Evolutionary conservation across 257 asterid species (phyloP), one percentile per base, ranked within the genome.

Genomic region (Penstemon eatonii): DNA sequence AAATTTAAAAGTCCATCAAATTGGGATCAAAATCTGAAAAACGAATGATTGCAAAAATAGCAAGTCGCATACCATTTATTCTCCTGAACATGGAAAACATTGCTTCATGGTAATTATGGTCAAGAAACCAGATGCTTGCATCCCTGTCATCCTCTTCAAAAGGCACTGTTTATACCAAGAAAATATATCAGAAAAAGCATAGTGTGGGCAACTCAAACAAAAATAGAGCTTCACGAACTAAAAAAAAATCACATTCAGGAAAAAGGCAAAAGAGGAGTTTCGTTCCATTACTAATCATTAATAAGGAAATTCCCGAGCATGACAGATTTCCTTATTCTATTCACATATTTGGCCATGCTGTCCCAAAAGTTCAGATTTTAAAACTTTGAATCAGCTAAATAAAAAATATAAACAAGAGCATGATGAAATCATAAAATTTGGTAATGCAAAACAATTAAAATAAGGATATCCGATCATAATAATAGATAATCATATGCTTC

Each of bases 131-230:
- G 77, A 93, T 93, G 83, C 95, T 83, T 6, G 96, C 82, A 73
- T 93, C 99, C 86, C 83, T 85, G 69, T 88, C 99, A 46, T 93
- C 99, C 81, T 93, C 99, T 83, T 93, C 99, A 74, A 93, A 93
- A 66, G 99, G 97, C 72, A 93, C 99, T 93, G 89, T 69, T 71
- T 9, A 64, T 15, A 78, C 56, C 69, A 71, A 15, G 51, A 3
- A 72, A 57, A 64, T 67, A 59, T 11, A 68, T 79, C 38, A 75
- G 61, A 52, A 38, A 63, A 62, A 55, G 33, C 33, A 25, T 25
- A 25, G 12, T 56, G 67, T 13, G 72, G 33, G 66, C 25, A 65
- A 5, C 65, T 60, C 57, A 25, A 25, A 25, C 33, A 25, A 25
- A 25, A 25, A 25, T 25, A 25, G 33, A 25, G 33, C 18, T 15